Conservation (phyloP, 108 stramenopile species). For the Skeletonema costatum region DNA sequence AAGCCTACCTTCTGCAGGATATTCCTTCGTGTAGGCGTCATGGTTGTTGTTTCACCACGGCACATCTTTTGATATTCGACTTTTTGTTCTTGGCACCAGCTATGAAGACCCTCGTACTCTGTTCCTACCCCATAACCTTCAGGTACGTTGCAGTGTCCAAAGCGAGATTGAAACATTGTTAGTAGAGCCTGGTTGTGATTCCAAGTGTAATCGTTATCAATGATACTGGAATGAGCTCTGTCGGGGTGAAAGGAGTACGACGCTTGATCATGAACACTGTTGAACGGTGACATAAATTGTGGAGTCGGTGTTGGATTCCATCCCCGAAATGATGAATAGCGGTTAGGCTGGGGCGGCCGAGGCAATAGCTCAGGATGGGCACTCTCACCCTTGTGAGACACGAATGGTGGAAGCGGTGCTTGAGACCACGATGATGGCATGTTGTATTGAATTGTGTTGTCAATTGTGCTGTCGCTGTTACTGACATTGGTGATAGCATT, state of each 20-base stretch:
- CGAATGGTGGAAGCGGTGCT: conserved; percentile 32
- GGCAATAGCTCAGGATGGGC: conserved; percentile 17
- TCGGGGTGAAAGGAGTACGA: not conserved
- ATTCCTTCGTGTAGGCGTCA: conserved; percentile 26
- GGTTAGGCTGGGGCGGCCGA: not conserved
- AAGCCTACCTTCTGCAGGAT: conserved; percentile 26
- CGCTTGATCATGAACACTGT: not conserved
- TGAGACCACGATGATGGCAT: conserved; percentile 7
- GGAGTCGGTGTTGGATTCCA: not conserved
- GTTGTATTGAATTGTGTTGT: not conserved
- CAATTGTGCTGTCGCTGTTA: not conserved
- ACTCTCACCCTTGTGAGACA: conserved; percentile 1
- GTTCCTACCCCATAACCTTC: conserved; percentile 41
- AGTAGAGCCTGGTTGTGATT: conserved; percentile 24
- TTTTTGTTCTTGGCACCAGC: conserved; percentile 31
- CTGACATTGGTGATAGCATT: conserved; percentile 6
- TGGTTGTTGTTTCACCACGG: conserved; percentile 10
- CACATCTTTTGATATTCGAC: conserved; percentile 26
- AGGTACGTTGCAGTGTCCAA: conserved; percentile 43
- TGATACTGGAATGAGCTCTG: not conserved
- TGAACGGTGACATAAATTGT: not conserved
- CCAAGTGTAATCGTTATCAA: conserved; percentile 9
- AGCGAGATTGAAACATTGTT: conserved; percentile 21
- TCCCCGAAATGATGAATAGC: not conserved
- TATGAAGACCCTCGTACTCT: conserved; percentile 30